Base-by-base conservation (phyloP, 106 monocot species). In the Amphibolis antarctica region DNA sequence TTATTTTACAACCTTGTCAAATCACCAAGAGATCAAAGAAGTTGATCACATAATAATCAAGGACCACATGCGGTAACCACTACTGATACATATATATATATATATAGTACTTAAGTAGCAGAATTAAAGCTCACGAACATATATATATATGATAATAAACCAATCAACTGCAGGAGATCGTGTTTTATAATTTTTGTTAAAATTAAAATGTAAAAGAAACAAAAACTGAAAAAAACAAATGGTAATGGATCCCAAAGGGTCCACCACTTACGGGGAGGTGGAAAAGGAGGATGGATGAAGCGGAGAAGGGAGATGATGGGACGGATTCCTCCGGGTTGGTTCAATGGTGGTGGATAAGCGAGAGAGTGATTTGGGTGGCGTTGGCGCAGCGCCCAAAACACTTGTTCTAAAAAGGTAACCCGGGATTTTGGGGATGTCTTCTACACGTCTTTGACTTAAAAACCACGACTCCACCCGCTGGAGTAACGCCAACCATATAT, bases 371-470 rank as follows among this genome's bases (percentile, higher is more conserved):
- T 12, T 23, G 12, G 7, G 0, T n/a, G 58, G 17, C 14, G 23
- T 30, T 12, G 58, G 58, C 58, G 23, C 58, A 58, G 18, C 17
- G 29, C 58, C 58, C 58, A 27, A 58, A 58, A 58, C 30, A 58
- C 58, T 58, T 58, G 58, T 17, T 58, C 58, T 58, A 5, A 9
- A 58, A 58, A 58, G 28, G 58, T 12, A 15, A 58, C 15, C 58
- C 58, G 28, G 58, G 58, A 29, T 18, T 58, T 58, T 58, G 58
- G 58, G 58, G 58, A 58, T 58, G 58, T 28, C 58, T 28, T 30
- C 10, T 58, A 29, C 28, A 58, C 13, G 13, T 58, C 58, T 58
- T 30, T 58, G 58, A 58, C 58, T 58, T 58, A 6, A 29, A 29
- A n/a, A n/a, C n/a, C n/a, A 58, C 18, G 9, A 28, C 14, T 17